These are phyloP conservation scores for Dendryphion nanum DNA, from an alignment of 2,329 filamentous ascomycete genomes.

Conservation along the genomic window DNA sequence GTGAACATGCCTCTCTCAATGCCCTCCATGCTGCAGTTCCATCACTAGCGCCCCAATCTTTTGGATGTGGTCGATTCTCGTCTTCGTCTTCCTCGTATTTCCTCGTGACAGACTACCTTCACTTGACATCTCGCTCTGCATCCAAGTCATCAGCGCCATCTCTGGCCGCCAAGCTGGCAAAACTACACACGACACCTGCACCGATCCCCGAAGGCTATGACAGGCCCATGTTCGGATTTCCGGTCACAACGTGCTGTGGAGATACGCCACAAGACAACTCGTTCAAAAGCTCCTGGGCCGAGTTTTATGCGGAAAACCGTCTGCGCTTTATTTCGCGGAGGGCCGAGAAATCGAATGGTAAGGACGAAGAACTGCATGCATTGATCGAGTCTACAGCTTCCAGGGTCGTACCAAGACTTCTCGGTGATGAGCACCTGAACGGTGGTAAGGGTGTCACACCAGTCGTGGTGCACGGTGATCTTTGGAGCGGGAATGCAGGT, in stretches of 20 bases:
- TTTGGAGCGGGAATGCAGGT: slow-evolving; percentile 88
- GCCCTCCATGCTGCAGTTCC: slow-evolving; percentile 73
- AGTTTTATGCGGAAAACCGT: slow-evolving; percentile 79
- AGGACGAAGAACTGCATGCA: slow-evolving; percentile 59
- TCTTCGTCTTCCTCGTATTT: slow-evolving; percentile 50
- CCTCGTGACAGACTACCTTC: slow-evolving; percentile 75
- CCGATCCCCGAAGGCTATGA: slow-evolving; percentile 61
- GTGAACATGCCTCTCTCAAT: slow-evolving; percentile 81
- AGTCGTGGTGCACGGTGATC: slow-evolving; percentile 82
- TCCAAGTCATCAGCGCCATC: slow-evolving; percentile 41
- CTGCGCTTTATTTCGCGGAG: slow-evolving; percentile 63
- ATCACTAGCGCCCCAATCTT: slow-evolving; percentile 70
- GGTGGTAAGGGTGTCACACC: slow-evolving; percentile 63
- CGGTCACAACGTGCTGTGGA: slow-evolving; percentile 81
- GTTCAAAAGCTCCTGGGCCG: slow-evolving; percentile 72
- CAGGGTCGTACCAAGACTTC: slow-evolving; percentile 70
- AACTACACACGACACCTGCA: slow-evolving; percentile 73
- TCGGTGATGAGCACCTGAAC: slow-evolving; percentile 66
- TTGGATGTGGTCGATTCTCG: slow-evolving; percentile 66
- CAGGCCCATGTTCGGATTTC: slow-evolving; percentile 75
- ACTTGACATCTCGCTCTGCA: slow-evolving; percentile 43
- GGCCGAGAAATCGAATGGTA: slow-evolving; percentile 61
- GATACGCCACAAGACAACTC: slow-evolving; percentile 78
- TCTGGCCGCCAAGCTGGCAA: slow-evolving; percentile 74
- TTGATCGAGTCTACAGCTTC: slow-evolving; percentile 65